Evolutionary conservation across 2,329 filamentous ascomycete species (phyloP).

Genomic region (Aspergillus proliferans): DNA sequence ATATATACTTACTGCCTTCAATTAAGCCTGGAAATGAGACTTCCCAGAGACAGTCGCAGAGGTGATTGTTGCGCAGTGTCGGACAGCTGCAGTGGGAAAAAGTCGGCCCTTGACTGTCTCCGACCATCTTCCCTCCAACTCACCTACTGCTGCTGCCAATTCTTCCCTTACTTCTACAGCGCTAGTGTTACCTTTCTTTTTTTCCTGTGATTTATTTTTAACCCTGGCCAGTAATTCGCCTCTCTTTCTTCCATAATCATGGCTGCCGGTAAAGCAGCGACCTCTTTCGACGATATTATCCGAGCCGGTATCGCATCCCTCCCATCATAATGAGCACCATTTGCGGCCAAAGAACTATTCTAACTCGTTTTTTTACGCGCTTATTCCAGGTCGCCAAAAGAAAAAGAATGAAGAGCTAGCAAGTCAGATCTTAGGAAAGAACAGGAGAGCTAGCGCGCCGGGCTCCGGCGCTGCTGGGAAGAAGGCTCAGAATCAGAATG

Average conservation of each 20-base stretch:
- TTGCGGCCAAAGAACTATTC: not conserved
- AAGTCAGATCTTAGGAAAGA: slow-evolving; percentile 53
- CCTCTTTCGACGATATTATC: slow-evolving; percentile 49
- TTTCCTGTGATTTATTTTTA: not conserved
- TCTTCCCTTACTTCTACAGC: not conserved
- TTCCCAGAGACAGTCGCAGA: too few species aligned
- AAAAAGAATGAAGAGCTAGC: slow-evolving; percentile 53
- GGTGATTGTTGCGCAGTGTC: slow-evolving; percentile 6
- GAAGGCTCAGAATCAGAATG: slow-evolving; percentile 35
- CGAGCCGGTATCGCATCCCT: slow-evolving; percentile 38
- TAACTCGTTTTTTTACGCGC: slow-evolving; percentile 2
- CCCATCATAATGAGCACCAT: slow-evolving; percentile 1
- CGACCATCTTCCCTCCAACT: not conserved
- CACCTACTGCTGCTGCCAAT: not conserved
- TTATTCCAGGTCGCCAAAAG: slow-evolving; percentile 43
- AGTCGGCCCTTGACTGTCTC: not conserved
- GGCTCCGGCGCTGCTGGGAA: slow-evolving; percentile 33
- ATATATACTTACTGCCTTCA: too few species aligned
- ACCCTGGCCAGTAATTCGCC: not conserved
- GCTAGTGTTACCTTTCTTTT: not conserved
- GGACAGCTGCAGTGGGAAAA: slow-evolving; percentile 4
- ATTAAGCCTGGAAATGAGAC: too few species aligned
- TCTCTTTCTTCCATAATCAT: slow-evolving; percentile 19
- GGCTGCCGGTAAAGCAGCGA: slow-evolving; percentile 30
- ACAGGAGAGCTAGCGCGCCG: slow-evolving; percentile 45